phyloP scores from a whole-genome alignment of 306 rosid genomes.

The Gastrolobium bilobum region DNA sequence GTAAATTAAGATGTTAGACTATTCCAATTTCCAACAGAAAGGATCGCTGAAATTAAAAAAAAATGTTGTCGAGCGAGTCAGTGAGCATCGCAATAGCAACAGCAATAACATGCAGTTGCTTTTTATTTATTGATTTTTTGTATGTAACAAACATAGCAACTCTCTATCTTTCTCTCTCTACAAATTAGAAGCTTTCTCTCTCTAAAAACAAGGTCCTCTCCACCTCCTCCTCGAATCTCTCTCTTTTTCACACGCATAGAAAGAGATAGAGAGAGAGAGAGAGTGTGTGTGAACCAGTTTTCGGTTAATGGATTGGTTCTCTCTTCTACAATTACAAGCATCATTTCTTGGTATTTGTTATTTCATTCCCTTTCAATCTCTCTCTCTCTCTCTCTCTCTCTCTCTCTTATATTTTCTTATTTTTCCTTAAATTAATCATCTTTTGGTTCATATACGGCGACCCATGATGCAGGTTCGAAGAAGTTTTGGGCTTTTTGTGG shows the following conservation, averaged over 20 bases:
- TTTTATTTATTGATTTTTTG: conserved; percentile 24
- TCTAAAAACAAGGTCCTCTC: conserved; percentile 45
- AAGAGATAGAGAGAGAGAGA: conserved; percentile 13
- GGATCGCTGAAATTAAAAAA: conserved; percentile 32
- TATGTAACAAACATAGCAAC: conserved; percentile 8
- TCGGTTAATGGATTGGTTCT: conserved; percentile 62
- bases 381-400: conserved; percentile 37
- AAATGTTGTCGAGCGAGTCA: conserved; percentile 35
- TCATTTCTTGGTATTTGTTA: conserved; percentile 65
- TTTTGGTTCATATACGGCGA: conserved; percentile 39
- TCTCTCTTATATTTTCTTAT: background rate
- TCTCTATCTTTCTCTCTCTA: conserved; percentile 50
- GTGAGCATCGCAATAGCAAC: conserved; percentile 32
- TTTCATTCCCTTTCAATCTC: conserved; percentile 58
- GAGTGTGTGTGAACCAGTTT: conserved; percentile 29
- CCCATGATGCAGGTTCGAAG: conserved; percentile 57
- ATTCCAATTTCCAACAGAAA: conserved; percentile 36
- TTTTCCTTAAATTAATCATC: conserved; percentile 23
- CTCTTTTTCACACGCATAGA: conserved; percentile 9
- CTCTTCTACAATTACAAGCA: conserved; percentile 61
- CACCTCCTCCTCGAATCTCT: conserved; percentile 58
- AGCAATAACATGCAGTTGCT: conserved; percentile 61
- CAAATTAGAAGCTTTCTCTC: conserved; percentile 45
- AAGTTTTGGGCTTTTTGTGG: conserved; percentile 56
- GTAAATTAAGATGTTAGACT: conserved; percentile 25